These are phyloP conservation scores for Cryptosporidium sp. DNA, from an alignment of 169 alveolate species.

Conservation along the genomic window DNA sequence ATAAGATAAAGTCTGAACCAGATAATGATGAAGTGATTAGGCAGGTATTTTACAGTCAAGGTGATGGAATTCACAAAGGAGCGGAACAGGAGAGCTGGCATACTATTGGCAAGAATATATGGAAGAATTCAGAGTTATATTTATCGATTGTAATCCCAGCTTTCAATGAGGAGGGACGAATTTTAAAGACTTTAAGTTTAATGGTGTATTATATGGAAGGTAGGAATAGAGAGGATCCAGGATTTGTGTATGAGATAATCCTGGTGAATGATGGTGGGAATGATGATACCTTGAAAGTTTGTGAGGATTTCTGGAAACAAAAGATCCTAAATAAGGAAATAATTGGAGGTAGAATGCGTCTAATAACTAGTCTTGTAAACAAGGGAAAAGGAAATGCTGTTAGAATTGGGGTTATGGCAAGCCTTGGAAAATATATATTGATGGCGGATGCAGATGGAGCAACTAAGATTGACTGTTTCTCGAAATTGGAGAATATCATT, in stretches of 20 bases:
- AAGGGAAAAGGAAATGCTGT: slow-evolving; percentile 91
- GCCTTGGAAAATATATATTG: slow-evolving; percentile 83
- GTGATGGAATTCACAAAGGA: background rate
- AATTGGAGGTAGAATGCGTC: slow-evolving; percentile 75
- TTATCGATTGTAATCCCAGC: slow-evolving; percentile 87
- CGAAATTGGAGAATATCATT: slow-evolving; percentile 75
- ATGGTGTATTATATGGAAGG: slow-evolving; percentile 75
- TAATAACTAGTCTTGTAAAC: slow-evolving; percentile 79
- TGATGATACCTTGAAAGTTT: slow-evolving; percentile 82
- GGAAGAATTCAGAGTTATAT: slow-evolving; percentile 31
- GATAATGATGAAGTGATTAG: background rate
- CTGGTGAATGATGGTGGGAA: slow-evolving; percentile 88
- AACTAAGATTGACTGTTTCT: slow-evolving; percentile 83
- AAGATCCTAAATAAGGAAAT: slow-evolving; percentile 19
- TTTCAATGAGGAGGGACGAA: slow-evolving; percentile 84
- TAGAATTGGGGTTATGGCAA: slow-evolving; percentile 80
- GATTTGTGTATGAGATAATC: slow-evolving; percentile 83
- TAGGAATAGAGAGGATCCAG: slow-evolving; percentile 23
- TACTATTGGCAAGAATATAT: background rate
- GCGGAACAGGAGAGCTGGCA: background rate
- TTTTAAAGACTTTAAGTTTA: slow-evolving; percentile 80
- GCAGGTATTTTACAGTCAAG: slow-evolving; percentile 6
- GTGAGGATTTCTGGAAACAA: slow-evolving; percentile 76
- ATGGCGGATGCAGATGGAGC: slow-evolving; percentile 93
- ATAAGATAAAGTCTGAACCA: background rate